Evolutionary conservation across 1,139 yeast genomes (phyloP).

Genomic region (Torulaspora globosa): DNA sequence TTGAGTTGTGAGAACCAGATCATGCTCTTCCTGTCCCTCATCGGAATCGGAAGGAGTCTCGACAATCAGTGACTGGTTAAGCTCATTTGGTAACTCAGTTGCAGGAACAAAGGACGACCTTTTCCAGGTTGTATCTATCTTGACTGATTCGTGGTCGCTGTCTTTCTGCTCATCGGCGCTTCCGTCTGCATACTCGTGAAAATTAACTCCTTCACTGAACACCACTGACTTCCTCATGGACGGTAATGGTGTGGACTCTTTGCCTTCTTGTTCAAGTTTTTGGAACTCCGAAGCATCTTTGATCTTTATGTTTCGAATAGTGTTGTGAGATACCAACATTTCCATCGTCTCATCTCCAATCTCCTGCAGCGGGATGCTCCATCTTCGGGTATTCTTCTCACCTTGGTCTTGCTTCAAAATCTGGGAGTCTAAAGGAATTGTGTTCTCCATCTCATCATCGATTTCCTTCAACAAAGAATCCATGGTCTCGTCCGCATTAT

Average conservation of each 20-base stretch:
- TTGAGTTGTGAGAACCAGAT: conserved; percentile 9
- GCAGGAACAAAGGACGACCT: conserved; percentile 4
- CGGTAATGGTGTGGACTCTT: conserved; percentile 5
- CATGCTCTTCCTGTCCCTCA: conserved; percentile 4
- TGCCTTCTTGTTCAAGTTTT: neutral
- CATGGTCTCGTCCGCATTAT: conserved; percentile 16
- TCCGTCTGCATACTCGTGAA: conserved; percentile 17
- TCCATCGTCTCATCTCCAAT: conserved; percentile 36
- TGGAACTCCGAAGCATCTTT: neutral
- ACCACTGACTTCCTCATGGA: conserved; percentile 18
- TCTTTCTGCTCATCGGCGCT: conserved; percentile 7
- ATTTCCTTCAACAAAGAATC: conserved; percentile 29
- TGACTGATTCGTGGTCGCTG: neutral
- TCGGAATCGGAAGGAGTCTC: conserved; percentile 11
- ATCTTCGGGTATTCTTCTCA: conserved; percentile 1
- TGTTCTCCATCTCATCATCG: conserved; percentile 26
- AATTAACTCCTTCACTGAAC: conserved; percentile 19
- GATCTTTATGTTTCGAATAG: conserved; percentile 15
- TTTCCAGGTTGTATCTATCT: conserved; percentile 13
- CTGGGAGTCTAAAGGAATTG: conserved; percentile 13
- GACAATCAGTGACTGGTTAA: conserved; percentile 4
- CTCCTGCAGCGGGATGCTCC: conserved; percentile 27
- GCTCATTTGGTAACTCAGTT: neutral
- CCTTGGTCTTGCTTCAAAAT: neutral
- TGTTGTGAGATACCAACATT: conserved; percentile 28